Conservation (phyloP, 2,329 filamentous ascomycete species). For the Neofusicoccum sp. region DNA sequence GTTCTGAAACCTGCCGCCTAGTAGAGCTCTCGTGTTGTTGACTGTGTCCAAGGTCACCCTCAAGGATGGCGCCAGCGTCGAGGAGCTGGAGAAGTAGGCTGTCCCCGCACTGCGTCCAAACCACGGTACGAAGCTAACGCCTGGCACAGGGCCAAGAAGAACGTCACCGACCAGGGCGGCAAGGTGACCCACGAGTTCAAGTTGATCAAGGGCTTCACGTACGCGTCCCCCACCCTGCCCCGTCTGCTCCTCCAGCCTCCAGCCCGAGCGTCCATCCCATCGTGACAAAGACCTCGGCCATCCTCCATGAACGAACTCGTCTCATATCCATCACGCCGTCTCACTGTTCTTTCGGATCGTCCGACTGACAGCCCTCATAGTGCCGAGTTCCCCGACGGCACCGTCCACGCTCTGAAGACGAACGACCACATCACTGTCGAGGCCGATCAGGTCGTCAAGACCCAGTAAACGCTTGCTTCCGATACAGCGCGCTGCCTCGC, state of each 20-base stretch:
- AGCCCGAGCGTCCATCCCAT: neutral
- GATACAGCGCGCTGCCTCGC: neutral
- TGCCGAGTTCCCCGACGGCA: conserved; percentile 68
- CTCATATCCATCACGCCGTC: neutral
- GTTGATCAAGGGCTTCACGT: conserved; percentile 93
- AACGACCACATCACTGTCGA: conserved; percentile 79
- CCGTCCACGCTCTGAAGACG: conserved; percentile 62
- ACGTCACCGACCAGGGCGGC: conserved; percentile 72
- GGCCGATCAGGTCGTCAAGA: conserved; percentile 66
- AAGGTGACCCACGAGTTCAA: conserved; percentile 78
- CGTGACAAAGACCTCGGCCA: no score
- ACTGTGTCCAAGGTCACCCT: conserved; percentile 65
- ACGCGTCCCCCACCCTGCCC: conserved; percentile 41
- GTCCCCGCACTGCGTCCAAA: neutral
- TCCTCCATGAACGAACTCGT: no score
- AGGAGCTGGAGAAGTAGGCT: conserved; percentile 67
- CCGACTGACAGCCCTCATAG: conserved; percentile 45
- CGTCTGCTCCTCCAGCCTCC: neutral
- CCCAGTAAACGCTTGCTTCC: conserved; percentile 55
- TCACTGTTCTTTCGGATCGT: neutral
- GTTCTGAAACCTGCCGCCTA: neutral
- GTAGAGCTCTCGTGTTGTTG: conserved; percentile 17
- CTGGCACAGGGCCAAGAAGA: conserved; percentile 67
- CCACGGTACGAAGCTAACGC: neutral
- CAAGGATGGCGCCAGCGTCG: conserved; percentile 65